A percentile compares a stretch with the other conserved stretches of the same genome.
Evolutionary conservation across 805 yeast species (phyloP).

Genomic region (Lachancea lanzarotensis): DNA sequence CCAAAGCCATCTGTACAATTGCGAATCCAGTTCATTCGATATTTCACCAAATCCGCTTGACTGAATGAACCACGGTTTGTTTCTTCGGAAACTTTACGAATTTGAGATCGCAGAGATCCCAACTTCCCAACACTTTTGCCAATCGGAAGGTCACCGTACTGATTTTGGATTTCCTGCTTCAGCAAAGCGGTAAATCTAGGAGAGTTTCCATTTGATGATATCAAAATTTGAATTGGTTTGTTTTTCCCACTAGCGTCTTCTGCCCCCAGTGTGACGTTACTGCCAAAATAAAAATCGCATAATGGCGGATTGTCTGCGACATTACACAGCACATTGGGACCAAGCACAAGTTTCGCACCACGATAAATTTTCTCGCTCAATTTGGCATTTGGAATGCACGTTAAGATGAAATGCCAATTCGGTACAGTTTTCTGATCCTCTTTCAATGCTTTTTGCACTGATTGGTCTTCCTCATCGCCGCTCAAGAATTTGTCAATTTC

Average conservation of each 20-base stretch:
- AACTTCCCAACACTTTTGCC: slow-evolving; percentile 21
- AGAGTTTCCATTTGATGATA: slow-evolving; percentile 23
- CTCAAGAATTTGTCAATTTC: not conserved
- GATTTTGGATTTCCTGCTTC: slow-evolving; percentile 21
- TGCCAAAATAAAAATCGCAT: slow-evolving; percentile 33
- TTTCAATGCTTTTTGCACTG: too few relatives aligned
- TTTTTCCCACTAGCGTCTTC: not conserved
- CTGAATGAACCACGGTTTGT: slow-evolving; percentile 7
- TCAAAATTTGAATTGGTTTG: slow-evolving; percentile 6
- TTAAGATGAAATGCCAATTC: slow-evolving; percentile 25
- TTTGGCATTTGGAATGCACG: slow-evolving; percentile 25
- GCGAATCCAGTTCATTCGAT: slow-evolving; percentile 31
- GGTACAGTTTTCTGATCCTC: not conserved
- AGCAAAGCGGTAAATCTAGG: slow-evolving; percentile 31
- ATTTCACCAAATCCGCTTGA: slow-evolving; percentile 16
- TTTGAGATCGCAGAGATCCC: slow-evolving; percentile 19
- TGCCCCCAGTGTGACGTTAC: slow-evolving; percentile 22
- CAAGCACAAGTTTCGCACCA: slow-evolving; percentile 19
- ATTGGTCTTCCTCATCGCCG: not conserved
- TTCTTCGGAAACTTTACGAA: slow-evolving; percentile 14
- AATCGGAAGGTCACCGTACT: slow-evolving; percentile 17
- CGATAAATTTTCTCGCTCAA: slow-evolving; percentile 21
- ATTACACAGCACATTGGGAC: slow-evolving; percentile 28
- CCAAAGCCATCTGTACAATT: slow-evolving; percentile 28
- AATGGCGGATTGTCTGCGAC: slow-evolving; percentile 33